phyloP scores from a whole-genome alignment of 306 rosid species.

The Quercus suber region DNA sequence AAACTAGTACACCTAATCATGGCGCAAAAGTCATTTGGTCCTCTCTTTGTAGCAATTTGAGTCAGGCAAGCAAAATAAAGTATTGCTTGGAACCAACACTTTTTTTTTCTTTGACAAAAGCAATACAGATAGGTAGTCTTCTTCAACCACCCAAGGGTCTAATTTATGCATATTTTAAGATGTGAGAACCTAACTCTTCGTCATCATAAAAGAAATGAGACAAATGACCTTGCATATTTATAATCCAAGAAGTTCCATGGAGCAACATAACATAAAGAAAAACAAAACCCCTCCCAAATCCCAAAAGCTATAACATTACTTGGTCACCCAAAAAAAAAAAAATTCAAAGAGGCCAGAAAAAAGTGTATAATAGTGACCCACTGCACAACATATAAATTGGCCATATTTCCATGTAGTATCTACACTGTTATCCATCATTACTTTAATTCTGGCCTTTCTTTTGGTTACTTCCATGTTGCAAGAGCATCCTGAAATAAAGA shows the following conservation, averaged over 20 bases:
- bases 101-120: not conserved
- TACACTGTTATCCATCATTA: not conserved
- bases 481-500: conserved; percentile 30
- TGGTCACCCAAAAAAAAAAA: not conserved
- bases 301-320: not conserved
- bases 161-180: not conserved
- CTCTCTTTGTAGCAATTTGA: not conserved
- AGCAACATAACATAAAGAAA: conserved; percentile 26
- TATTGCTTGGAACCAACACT: not conserved
- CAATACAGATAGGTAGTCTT: not conserved
- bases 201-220: not conserved
- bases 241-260: conserved; percentile 6
- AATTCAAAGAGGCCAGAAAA: not conserved
- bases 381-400: not conserved
- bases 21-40: no score
- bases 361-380: not conserved
- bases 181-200: not conserved
- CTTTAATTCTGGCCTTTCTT: conserved; percentile 4
- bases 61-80: not conserved
- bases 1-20: no score
- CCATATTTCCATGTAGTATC: not conserved
- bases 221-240: conserved; percentile 18
- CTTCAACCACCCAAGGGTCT: not conserved
- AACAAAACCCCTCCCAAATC: conserved; percentile 20
- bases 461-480: conserved; percentile 30